phyloP scores from a whole-genome alignment of 148 eudicot genomes.

The Silene uniflora region DNA sequence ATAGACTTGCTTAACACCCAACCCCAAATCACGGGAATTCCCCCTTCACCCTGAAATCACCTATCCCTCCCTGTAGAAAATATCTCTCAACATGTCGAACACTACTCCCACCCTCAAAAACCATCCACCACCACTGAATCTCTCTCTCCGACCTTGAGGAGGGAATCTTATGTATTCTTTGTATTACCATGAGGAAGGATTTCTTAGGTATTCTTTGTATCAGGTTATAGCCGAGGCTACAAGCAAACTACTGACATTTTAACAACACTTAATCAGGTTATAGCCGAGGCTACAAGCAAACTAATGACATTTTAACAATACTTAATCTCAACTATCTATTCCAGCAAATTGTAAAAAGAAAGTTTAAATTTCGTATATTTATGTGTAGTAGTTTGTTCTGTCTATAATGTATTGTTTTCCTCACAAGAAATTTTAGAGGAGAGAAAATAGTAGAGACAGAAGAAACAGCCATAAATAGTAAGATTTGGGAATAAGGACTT shows the following conservation, averaged over 20 bases:
- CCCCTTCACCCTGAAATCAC: background rate
- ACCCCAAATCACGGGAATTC: background rate
- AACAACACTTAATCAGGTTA: background rate
- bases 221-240: background rate
- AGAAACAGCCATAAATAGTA: background rate
- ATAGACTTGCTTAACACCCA: background rate
- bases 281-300: constrained; percentile 4
- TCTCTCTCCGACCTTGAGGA: background rate
- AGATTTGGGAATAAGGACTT: background rate
- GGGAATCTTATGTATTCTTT: no score
- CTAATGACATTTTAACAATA: background rate
- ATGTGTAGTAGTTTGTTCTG: no score
- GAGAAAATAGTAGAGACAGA: background rate
- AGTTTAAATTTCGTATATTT: background rate
- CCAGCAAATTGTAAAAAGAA: background rate
- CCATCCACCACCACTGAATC: no score
- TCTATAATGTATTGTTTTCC: no score
- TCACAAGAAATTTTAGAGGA: background rate
- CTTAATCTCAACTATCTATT: background rate
- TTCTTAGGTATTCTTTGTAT: background rate
- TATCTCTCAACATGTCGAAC: no score
- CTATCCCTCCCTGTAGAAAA: no score
- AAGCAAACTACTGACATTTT: background rate
- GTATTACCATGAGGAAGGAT: background rate
- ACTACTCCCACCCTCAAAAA: background rate